Conservation (phyloP, 495 filamentous ascomycete species). For the Daldinia childiae region DNA sequence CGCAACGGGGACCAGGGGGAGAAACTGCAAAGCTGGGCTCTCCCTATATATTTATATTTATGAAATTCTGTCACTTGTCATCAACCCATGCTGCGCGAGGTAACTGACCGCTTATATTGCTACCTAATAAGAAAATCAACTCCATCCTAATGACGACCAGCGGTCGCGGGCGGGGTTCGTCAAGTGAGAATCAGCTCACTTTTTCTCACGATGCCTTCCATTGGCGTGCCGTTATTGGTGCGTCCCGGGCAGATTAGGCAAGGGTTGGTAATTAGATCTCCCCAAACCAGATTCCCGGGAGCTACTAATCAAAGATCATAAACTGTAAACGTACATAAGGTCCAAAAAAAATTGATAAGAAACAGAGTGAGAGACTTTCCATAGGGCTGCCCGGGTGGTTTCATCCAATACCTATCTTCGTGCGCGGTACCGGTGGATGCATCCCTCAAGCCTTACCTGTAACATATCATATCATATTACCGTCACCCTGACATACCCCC, state of each 20-base stretch:
- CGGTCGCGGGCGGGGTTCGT: slow-evolving; percentile 35
- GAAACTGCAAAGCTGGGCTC: neutral
- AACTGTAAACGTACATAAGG: slow-evolving; percentile 14
- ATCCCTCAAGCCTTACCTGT: neutral
- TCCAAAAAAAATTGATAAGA: slow-evolving; percentile 1
- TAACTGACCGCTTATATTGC: slow-evolving; percentile 37
- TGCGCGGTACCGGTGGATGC: neutral
- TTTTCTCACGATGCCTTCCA: slow-evolving; percentile 38
- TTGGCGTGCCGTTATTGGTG: slow-evolving; percentile 41
- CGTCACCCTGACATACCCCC: neutral
- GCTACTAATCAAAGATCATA: slow-evolving; percentile 22
- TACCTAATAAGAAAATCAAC: slow-evolving; percentile 30
- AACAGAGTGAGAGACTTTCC: neutral
- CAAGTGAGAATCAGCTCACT: slow-evolving; percentile 44
- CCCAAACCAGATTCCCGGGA: slow-evolving; percentile 23
- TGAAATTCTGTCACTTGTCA: slow-evolving; percentile 30
- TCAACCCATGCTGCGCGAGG: slow-evolving; percentile 22
- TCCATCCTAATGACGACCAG: slow-evolving; percentile 38
- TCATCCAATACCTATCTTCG: neutral
- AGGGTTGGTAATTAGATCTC: slow-evolving; percentile 38
- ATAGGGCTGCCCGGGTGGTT: slow-evolving; percentile 4
- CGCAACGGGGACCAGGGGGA: slow-evolving; percentile 1
- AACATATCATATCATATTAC: neutral
- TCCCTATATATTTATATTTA: slow-evolving; percentile 23
- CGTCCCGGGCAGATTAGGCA: slow-evolving; percentile 34